Base-by-base conservation (phyloP, 306 rosid species). In the Arachis stenosperma region DNA sequence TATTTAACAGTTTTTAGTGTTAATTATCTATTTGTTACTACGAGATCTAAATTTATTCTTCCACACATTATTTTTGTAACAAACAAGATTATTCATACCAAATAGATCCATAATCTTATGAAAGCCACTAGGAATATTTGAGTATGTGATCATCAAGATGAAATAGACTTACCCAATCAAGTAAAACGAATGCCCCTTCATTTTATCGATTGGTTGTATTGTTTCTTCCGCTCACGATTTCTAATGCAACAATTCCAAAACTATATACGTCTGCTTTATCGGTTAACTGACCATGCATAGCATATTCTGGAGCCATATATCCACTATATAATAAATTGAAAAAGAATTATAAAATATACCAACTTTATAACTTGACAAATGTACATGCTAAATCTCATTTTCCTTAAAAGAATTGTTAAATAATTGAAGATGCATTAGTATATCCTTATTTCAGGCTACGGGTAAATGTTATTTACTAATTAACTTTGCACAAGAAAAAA, bases 201-300 rank as follows among this genome's bases (percentile, higher is more conserved):
- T 75, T 83, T 36, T 83, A 44, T 42, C 76, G 39, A 39, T 76
- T 41, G 67, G 33, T 74, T 8, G 83, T 86, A 81, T 89, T 87
- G 81, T 36, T 74, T 63, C 67, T 85, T 50, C 92, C 92, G 69
- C 89, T 79, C n/a, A 82, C 74, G 8, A 89, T 86, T 75, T 91
- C 97, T 43, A 87, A 78, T 3, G 81, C 82, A 7, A 89, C 86
- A 37, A 91, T 62, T 40, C 95, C 95, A 47, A 85, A 91, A 53
- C 97, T 91, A 60, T 91, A 91, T 1, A 89, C 89, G 44, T 91
- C 92, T 54, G 92, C 95, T 70, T 91, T 91, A 5, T 90, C 90
- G 0, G 91, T 90, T 37, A 90, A 82, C 65, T 90, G 80, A 74
- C 93, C 93, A 7, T 81, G 80, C 91, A 88, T 77, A 0, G 92